phyloP scores from a whole-genome alignment of 1,139 yeast genomes.

The Arxiozyma bovina region DNA sequence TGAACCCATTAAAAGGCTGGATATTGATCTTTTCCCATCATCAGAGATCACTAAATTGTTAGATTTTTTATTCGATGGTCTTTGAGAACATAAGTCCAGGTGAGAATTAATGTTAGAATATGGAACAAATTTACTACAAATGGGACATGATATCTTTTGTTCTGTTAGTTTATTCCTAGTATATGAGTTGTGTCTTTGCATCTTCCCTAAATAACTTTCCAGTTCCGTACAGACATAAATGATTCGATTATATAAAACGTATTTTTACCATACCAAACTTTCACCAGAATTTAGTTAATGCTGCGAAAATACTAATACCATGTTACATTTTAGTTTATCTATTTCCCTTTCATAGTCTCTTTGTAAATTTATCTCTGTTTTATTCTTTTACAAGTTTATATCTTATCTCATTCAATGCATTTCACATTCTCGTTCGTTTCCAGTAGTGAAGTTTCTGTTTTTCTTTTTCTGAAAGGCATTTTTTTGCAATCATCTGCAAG shows the following conservation, averaged over 20 bases:
- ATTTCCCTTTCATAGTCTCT: neutral
- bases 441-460: neutral
- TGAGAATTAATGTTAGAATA: slow-evolving; percentile 25
- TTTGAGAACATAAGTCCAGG: slow-evolving; percentile 22
- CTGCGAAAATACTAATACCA: neutral
- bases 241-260: no score
- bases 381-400: no score
- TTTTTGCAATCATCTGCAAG: neutral
- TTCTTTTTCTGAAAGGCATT: neutral
- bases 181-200: neutral
- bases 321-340: neutral
- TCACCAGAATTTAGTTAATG: neutral
- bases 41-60: neutral
- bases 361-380: no score
- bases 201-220: neutral
- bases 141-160: slow-evolving; percentile 27
- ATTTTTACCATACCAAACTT: no score
- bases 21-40: slow-evolving; percentile 1
- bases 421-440: neutral
- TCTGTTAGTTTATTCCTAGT: slow-evolving; percentile 7
- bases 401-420: no score
- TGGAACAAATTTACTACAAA: slow-evolving; percentile 22
- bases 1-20: slow-evolving; percentile 1
- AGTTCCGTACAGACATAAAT: neutral
- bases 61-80: neutral